These are phyloP conservation scores for Lathyrus aphaca DNA, from an alignment of 306 rosid species.

Conservation along the genomic window DNA sequence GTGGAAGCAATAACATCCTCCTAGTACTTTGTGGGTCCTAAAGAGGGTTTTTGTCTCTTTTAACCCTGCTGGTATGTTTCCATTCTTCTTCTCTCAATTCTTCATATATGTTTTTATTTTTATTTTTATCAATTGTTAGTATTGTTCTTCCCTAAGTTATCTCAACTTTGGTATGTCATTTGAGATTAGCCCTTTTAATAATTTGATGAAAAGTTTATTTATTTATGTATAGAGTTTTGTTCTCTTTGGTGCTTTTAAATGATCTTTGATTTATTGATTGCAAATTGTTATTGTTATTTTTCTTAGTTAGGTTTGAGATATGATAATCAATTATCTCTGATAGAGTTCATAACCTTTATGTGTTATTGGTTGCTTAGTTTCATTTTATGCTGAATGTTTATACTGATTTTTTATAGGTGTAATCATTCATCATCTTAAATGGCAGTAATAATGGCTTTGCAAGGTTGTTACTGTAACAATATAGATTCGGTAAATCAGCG, in stretches of 20 bases:
- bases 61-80: slow-evolving; percentile 3
- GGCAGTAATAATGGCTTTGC: slow-evolving; percentile 71
- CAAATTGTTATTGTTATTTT: not conserved
- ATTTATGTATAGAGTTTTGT: not conserved
- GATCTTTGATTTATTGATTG: not conserved
- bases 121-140: not conserved
- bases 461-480: slow-evolving; percentile 57
- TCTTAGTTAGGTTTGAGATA: not conserved
- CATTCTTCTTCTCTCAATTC: not conserved
- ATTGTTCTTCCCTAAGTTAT: slow-evolving; percentile 33
- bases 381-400: not conserved
- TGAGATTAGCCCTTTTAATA: not conserved
- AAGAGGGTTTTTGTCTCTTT: not conserved
- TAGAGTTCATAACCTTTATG: slow-evolving; percentile 15
- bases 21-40: not conserved
- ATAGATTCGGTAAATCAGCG: slow-evolving; percentile 50
- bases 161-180: slow-evolving; percentile 39
- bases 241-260: not conserved
- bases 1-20: slow-evolving; percentile 36
- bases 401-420: slow-evolving; percentile 34
- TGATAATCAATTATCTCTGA: slow-evolving; percentile 6
- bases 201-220: slow-evolving; percentile 4
- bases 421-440: slow-evolving; percentile 44
- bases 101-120: not conserved
- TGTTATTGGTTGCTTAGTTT: slow-evolving; percentile 25